A percentile compares a stretch with the other conserved stretches of the same genome.
phyloP scores from a whole-genome alignment of 163 green algal genomes.

The Trebouxia gelatinosa region DNA sequence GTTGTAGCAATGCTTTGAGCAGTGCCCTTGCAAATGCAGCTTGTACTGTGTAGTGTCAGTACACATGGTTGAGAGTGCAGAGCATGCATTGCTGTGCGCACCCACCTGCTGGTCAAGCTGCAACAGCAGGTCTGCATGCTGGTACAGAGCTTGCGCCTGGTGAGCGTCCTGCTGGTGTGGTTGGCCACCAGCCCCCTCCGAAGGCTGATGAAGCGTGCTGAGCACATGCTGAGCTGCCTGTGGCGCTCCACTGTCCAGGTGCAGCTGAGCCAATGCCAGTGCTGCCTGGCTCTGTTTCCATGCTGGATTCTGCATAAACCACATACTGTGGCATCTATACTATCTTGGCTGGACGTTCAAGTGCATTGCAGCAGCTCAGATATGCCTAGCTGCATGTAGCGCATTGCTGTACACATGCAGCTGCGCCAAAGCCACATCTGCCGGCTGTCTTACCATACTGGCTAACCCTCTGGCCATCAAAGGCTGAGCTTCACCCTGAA shows the following conservation, averaged over 20 bases:
- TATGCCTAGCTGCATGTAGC: neutral
- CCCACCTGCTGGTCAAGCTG: slow-evolving; percentile 22
- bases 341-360: too few species aligned
- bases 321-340: slow-evolving; percentile 2
- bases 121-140: slow-evolving; percentile 27
- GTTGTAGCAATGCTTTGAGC: too few species aligned
- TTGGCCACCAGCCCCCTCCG: neutral
- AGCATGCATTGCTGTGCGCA: neutral
- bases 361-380: too few species aligned
- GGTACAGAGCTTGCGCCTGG: neutral
- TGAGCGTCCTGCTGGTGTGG: too few species aligned
- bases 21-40: too few species aligned
- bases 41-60: too few species aligned
- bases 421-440: neutral
- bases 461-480: neutral
- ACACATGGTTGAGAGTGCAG: too few species aligned
- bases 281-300: slow-evolving; percentile 36
- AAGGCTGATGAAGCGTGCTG: neutral
- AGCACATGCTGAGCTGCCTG: slow-evolving; percentile 42
- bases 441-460: neutral
- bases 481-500: neutral
- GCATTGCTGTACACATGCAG: neutral
- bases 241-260: slow-evolving; percentile 38
- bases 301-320: slow-evolving; percentile 22
- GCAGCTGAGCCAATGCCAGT: slow-evolving; percentile 56